A percentile compares a stretch with the other conserved stretches of the same genome.
Conservation (phyloP, 129 eudicot genomes). For the Flaveria ramosissima region DNA sequence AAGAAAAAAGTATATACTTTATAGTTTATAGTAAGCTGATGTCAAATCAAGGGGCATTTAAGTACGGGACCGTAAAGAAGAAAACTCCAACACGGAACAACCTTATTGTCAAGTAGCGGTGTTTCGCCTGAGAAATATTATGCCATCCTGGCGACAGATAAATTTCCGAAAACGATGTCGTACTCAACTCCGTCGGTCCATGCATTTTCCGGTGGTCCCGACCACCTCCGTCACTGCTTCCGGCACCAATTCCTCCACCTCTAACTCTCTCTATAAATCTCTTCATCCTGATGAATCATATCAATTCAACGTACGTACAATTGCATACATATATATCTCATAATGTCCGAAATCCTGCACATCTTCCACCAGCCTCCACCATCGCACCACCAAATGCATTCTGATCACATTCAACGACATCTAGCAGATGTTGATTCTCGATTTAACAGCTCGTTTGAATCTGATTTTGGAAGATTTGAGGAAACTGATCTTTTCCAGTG, state of each 20-base stretch:
- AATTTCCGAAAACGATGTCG: conserved; percentile 9
- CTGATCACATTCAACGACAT: conserved; percentile 8
- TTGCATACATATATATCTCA: background rate
- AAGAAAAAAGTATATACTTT: too few species aligned
- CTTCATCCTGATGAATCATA: background rate
- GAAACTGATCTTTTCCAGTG: conserved; percentile 14
- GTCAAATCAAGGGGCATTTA: conserved; percentile 2
- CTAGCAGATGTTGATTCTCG: conserved; percentile 1
- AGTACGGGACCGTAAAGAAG: conserved; percentile 16
- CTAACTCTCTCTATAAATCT: conserved; percentile 19
- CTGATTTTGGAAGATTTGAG: background rate
- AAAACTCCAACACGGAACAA: conserved; percentile 33
- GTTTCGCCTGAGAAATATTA: conserved; percentile 7
- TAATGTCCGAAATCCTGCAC: conserved; percentile 30
- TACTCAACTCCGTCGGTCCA: conserved; percentile 12
- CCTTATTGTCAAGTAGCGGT: conserved; percentile 12
- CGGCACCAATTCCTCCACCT: background rate
- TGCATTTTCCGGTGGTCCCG: conserved; percentile 36
- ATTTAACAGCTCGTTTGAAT: conserved; percentile 5
- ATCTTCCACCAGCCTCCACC: conserved; percentile 31
- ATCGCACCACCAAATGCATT: background rate
- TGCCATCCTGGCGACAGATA: background rate
- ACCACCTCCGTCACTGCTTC: conserved; percentile 1
- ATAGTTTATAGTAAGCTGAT: background rate
- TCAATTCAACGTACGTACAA: background rate